Base-by-base conservation (phyloP, 2,329 filamentous ascomycete species). In the Colletotrichum cuscutae region DNA sequence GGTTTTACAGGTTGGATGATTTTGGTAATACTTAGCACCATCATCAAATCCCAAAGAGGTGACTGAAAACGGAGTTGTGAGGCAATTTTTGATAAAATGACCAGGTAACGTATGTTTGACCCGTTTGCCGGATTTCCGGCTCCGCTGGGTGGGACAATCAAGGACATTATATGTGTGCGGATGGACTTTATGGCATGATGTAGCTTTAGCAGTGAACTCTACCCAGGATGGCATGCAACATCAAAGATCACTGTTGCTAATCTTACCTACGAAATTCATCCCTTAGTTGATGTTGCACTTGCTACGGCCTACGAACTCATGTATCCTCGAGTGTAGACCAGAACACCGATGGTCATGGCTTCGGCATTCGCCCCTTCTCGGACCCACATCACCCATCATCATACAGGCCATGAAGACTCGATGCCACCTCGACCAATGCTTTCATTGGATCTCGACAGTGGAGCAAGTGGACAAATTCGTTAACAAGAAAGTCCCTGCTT, bases 1-100 rank as follows among this genome's bases (percentile, higher is more conserved):
- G 61, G 60, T 19, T 12, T 5, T 3, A 6, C 22, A 46, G n/a
- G 52, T 68, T 68, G 52, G 52, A 22, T 30, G 24, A 26, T 26
- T 30, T 12, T 8, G 52, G 57, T 35, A 13, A 13, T 64, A 32
- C 11, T 30, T 5, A 22, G 12, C 22, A 24, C 28, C 11, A 49
- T 12, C 15, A 61, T 56, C 32, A 15, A 35, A 42, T 9, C 28
- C 32, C 9, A 57, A 52, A 26, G 35, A 30, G 53, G 19, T 30
- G 37, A 46, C 22, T 49, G n/a, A 46, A 28, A 62, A 62, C 22
- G 59, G 59, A 49, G 37, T 19, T 13, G 22, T 62, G 53, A 66
- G 63, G 53, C 63, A 67, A 52, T 67, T 65, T 15, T 37, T 62
- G 32, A 28, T 52, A 15, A 35, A n/a, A 35, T 67, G 54, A 32